phyloP scores from a whole-genome alignment of 1,284 basidiomycete genomes.

The Xerocomus nothofagi region DNA sequence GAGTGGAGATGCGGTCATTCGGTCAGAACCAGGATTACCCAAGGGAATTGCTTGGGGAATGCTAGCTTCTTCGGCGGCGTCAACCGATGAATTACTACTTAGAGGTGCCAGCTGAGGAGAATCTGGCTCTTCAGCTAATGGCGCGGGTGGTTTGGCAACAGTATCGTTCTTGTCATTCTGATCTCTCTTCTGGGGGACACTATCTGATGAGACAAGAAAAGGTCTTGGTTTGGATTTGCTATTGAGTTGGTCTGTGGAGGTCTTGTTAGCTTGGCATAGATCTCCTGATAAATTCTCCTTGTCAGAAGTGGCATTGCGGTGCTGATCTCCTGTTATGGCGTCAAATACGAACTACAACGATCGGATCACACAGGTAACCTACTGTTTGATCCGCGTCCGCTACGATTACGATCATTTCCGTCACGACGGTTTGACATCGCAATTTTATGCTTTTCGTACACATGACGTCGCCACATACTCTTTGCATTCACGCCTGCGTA shows the following conservation, averaged over 20 bases:
- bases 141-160: background rate
- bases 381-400: slow-evolving; percentile 62
- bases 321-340: slow-evolving; percentile 34
- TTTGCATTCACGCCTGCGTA: slow-evolving; percentile 83
- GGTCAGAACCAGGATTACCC: slow-evolving; percentile 9
- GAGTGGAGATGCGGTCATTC: slow-evolving; percentile 20
- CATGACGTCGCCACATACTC: slow-evolving; percentile 84
- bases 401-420: slow-evolving; percentile 56
- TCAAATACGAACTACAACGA: slow-evolving; percentile 6
- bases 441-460: slow-evolving; percentile 83
- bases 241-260: slow-evolving; percentile 17
- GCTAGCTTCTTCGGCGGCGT: slow-evolving; percentile 3
- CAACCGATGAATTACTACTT: slow-evolving; percentile 2
- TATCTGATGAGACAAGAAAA: slow-evolving; percentile 25
- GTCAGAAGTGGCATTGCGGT: slow-evolving; percentile 31
- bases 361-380: slow-evolving; percentile 29
- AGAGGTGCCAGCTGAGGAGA: slow-evolving; percentile 16
- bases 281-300: slow-evolving; percentile 37
- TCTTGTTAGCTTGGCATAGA: slow-evolving; percentile 29
- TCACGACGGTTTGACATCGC: slow-evolving; percentile 81
- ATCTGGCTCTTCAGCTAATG: slow-evolving; percentile 18
- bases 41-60: background rate
- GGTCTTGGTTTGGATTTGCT: slow-evolving; percentile 24
- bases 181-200: slow-evolving; percentile 10
- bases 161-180: slow-evolving; percentile 15